phyloP scores from a whole-genome alignment of 2,329 filamentous ascomycete genomes.

The Nemania abortiva region DNA sequence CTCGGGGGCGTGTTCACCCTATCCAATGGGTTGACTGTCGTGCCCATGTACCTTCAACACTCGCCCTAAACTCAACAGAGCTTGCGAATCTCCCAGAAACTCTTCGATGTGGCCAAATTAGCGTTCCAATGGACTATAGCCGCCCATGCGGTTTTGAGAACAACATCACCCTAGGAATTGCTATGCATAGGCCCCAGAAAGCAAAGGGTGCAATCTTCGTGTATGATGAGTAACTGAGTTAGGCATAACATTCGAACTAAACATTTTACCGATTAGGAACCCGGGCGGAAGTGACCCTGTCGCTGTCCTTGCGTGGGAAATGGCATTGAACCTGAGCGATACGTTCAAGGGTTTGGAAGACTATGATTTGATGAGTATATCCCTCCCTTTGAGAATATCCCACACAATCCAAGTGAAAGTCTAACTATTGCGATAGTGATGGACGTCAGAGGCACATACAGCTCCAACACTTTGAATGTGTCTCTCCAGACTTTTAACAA shows the following conservation, averaged over 20 bases:
- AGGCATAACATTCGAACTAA: too few relatives aligned
- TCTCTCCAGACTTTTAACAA: conserved; percentile 4
- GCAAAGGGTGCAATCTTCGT: conserved; percentile 8
- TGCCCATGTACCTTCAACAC: neutral
- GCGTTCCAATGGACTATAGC: conserved; percentile 6
- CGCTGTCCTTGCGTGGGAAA: conserved; percentile 8
- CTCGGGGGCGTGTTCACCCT: too few relatives aligned
- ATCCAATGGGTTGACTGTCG: conserved; percentile 1
- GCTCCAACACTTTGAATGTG: conserved; percentile 7
- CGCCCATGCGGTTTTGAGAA: neutral
- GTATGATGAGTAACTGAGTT: neutral
- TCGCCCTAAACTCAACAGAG: neutral
- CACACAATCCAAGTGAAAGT: too few relatives aligned
- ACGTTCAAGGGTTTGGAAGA: conserved; percentile 2
- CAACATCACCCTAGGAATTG: neutral
- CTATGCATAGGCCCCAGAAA: conserved; percentile 1
- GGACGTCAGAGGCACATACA: conserved; percentile 7
- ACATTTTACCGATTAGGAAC: neutral
- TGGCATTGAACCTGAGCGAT: conserved; percentile 1
- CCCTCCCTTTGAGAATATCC: too few relatives aligned
- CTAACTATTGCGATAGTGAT: neutral
- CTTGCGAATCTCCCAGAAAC: conserved; percentile 1
- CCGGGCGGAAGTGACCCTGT: neutral
- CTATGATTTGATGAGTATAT: conserved; percentile 4
- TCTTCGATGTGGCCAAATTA: conserved; percentile 9